A percentile compares a stretch with the other conserved stretches of the same genome.
Evolutionary conservation across 768 basidiomycete species (phyloP).

Genomic region (Boletus rex-veris): DNA sequence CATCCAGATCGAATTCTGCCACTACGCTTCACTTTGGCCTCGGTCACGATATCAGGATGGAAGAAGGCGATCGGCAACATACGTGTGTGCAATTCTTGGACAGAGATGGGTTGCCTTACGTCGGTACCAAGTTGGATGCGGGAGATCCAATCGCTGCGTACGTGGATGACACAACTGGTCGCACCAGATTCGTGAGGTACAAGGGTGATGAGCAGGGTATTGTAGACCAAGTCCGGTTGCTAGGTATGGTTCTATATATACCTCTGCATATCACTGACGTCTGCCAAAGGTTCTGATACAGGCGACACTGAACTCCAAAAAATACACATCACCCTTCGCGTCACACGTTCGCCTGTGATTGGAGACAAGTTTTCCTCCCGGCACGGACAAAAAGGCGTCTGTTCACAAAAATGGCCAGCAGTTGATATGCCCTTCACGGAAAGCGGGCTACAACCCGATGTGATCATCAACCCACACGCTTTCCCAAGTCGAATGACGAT

Average conservation of each 20-base stretch:
- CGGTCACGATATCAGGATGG: constrained; percentile 64
- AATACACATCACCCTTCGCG: constrained; percentile 87
- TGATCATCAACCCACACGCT: constrained; percentile 99
- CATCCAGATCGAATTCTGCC: constrained; percentile 50
- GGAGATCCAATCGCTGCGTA: constrained; percentile 87
- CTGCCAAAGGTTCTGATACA: constrained; percentile 68
- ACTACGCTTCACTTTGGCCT: constrained; percentile 88
- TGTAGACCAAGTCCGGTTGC: constrained; percentile 85
- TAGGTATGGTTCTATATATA: constrained; percentile 50
- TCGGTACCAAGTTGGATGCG: constrained; percentile 64
- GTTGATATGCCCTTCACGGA: constrained; percentile 99
- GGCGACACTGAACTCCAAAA: constrained; percentile 90
- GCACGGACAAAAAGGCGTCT: constrained; percentile 99
- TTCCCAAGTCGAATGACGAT: constrained; percentile 99
- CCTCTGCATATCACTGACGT: not conserved
- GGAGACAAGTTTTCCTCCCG: constrained; percentile 99
- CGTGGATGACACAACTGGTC: constrained; percentile 76
- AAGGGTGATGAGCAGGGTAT: constrained; percentile 93
- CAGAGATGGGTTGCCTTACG: constrained; percentile 76
- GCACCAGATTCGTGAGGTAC: constrained; percentile 87
- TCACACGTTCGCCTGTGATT: constrained; percentile 93
- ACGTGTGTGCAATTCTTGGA: constrained; percentile 57
- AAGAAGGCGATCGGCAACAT: constrained; percentile 46
- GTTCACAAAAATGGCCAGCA: constrained; percentile 98
- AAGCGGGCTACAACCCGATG: constrained; percentile 97